Base-by-base conservation (phyloP, 225 moss, liverwort and hornwort genomes). In the Pseudoscleropodium purum region DNA sequence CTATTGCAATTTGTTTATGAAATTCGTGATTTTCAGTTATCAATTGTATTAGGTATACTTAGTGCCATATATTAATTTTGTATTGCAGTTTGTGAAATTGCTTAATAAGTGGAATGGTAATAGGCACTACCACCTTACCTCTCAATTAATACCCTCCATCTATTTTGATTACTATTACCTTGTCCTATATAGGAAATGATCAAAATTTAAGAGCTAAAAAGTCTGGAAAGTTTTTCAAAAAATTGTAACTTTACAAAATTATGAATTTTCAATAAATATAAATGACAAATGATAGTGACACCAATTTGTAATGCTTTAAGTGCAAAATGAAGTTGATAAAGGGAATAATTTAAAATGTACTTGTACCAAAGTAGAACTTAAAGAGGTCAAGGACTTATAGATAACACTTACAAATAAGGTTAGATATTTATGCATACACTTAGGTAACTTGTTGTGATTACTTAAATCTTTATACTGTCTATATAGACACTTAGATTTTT, bases 51-150 rank as follows among this genome's bases (percentile, higher is more conserved):
- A 10, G 30, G 0, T 10, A 10, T 18, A n/a, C n/a, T n/a, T n/a
- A 18, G 30, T 45, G 4, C 18, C 10, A 29, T 47, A 11, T 30
- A 2, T 30, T 75, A 4, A 74, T 45, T 74, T 1, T 17, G 2
- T 2, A 18, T 30, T 1, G 7, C 2, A 11, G 2, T 30, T 7
- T 30, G 4, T 0, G 0, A 0, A 47, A 47, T 18, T 47, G 2
- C 0, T 43, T 27, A 16, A 43, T 25, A 39, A 16, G 6, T 6
- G 1, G 5, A 75, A 75, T 11, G 11, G 30, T 30, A 75, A 29
- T 43, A 43, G 43, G 29, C 29, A 43, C 27, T 10, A 49, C 4
- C 0, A 31, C 7, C 1, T 47, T 19, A 75, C 4, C 2, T 49
- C 15, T 33, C 33, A 75, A 75, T 20, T 13, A 12, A 31, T 47